phyloP scores from a whole-genome alignment of 169 alveolate species.

The Cryptosporidium andersoni region DNA sequence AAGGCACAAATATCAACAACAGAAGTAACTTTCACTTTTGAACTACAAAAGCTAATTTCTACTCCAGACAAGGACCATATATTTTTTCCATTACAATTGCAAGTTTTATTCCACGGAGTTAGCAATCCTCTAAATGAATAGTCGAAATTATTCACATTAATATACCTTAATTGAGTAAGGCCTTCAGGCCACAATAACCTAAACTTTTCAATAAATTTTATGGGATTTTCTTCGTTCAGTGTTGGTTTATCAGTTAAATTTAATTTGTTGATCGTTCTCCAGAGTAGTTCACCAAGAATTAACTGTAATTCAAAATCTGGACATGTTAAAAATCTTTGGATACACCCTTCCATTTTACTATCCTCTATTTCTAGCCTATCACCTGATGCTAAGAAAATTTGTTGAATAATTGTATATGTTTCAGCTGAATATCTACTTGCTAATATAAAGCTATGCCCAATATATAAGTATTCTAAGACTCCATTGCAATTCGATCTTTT shows the following conservation, averaged over 20 bases:
- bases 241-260: neutral
- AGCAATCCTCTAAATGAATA: constrained; percentile 60
- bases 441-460: constrained; percentile 47
- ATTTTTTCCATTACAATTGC: constrained; percentile 64
- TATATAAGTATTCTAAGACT: constrained; percentile 38
- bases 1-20: constrained; percentile 59
- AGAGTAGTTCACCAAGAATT: constrained; percentile 47
- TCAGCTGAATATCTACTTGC: constrained; percentile 70
- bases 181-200: constrained; percentile 70
- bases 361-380: neutral
- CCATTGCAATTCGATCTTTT: constrained; percentile 65
- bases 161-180: constrained; percentile 34
- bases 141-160: constrained; percentile 49
- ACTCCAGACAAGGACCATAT: constrained; percentile 69
- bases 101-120: constrained; percentile 68
- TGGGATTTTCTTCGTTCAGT: constrained; percentile 5
- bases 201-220: constrained; percentile 19
- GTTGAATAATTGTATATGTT: constrained; percentile 64
- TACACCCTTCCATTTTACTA: constrained; percentile 6
- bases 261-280: constrained; percentile 47
- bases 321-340: constrained; percentile 37
- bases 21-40: constrained; percentile 21
- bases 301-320: constrained; percentile 67
- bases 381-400: neutral
- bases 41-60: constrained; percentile 5